Evolutionary conservation across 2,329 filamentous ascomycete genomes (phyloP).

Genomic region (Diaporthe sp.): DNA sequence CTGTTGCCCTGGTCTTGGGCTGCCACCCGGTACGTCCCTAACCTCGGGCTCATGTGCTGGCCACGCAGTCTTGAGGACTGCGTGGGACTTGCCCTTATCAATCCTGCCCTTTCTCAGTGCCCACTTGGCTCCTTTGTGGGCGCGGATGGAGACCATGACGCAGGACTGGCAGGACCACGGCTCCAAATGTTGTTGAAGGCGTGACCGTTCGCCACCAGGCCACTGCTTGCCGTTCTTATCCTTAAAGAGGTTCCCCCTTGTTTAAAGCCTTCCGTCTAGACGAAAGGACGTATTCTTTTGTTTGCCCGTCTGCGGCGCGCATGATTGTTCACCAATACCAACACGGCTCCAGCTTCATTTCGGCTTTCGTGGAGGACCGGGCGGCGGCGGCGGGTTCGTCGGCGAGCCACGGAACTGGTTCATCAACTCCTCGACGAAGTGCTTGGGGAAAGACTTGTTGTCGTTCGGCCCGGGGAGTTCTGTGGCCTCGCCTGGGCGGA

Average conservation of each 20-base stretch:
- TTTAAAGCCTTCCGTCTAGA: background rate
- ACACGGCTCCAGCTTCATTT: background rate
- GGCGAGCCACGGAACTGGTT: slow-evolving; percentile 60
- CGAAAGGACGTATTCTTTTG: background rate
- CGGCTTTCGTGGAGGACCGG: slow-evolving; percentile 26
- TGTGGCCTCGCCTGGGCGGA: slow-evolving; percentile 64
- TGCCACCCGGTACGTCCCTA: background rate
- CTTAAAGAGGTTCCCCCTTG: too few relatives aligned
- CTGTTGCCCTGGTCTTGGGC: background rate
- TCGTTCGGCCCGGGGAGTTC: slow-evolving; percentile 37
- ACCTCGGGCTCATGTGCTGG: too few relatives aligned
- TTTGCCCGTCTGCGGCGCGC: background rate
- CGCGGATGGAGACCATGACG: background rate
- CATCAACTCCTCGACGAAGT: slow-evolving; percentile 62
- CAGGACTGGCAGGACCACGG: background rate
- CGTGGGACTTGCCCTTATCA: background rate
- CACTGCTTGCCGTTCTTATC: background rate
- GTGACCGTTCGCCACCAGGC: background rate
- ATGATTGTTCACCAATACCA: background rate
- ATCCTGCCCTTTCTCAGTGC: fast-evolving
- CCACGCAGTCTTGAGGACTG: background rate
- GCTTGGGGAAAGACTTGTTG: slow-evolving; percentile 53
- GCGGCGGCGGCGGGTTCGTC: slow-evolving; percentile 46
- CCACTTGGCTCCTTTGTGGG: background rate
- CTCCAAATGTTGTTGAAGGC: background rate